Evolutionary conservation across 1,284 basidiomycete genomes (phyloP).

Genomic region (Bjerkandera adusta): DNA sequence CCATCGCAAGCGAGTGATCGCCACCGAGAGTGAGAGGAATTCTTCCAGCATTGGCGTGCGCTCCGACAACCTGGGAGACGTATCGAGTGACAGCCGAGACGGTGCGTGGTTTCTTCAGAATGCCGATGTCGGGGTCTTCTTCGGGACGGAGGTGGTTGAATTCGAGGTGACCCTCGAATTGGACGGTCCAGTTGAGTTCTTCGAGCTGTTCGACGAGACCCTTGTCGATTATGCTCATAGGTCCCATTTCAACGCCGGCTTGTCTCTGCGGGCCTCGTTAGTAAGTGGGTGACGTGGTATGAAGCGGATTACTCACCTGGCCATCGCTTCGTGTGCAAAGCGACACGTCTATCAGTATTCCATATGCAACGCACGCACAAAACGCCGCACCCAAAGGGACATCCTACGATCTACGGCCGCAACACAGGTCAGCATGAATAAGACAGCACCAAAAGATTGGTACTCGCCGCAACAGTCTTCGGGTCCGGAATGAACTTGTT

Average conservation of each 20-base stretch:
- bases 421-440: conserved; percentile 11
- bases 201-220: conserved; percentile 79
- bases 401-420: conserved; percentile 59
- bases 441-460: background rate
- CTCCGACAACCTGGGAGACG: conserved; percentile 74
- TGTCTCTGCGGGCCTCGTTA: conserved; percentile 47
- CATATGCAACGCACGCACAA: background rate
- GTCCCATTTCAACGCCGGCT: conserved; percentile 88
- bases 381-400: conserved; percentile 65
- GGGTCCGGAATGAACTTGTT: conserved; percentile 61
- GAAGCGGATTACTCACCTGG: conserved; percentile 42
- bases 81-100: conserved; percentile 84
- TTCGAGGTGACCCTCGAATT: conserved; percentile 86
- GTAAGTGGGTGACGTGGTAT: conserved; percentile 8
- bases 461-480: conserved; percentile 65
- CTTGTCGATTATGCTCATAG: conserved; percentile 82
- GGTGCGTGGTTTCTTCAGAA: conserved; percentile 84
- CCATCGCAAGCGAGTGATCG: conserved; percentile 94
- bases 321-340: conserved; percentile 43
- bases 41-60: conserved; percentile 74
- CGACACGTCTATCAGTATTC: conserved; percentile 1
- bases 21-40: conserved; percentile 95
- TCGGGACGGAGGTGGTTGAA: conserved; percentile 68
- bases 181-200: conserved; percentile 85
- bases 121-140: conserved; percentile 81